phyloP scores from a whole-genome alignment of 2,329 filamentous ascomycete species.

The Orbilia brochopaga region DNA sequence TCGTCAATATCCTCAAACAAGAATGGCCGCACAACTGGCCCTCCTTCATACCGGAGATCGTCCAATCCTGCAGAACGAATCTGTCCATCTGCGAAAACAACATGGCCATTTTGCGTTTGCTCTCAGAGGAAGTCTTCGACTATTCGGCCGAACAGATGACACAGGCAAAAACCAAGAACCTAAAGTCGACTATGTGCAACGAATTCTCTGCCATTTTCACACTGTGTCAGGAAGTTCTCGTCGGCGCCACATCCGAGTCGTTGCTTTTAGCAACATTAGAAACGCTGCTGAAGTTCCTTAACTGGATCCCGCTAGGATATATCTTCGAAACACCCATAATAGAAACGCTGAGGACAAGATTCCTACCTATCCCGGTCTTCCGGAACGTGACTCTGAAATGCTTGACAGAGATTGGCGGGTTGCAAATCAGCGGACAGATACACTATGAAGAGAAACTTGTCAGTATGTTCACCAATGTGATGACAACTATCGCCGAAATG shows the following conservation, averaged over 20 bases:
- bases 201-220: conserved; percentile 99
- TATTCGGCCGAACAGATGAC: conserved; percentile 99
- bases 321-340: conserved; percentile 98
- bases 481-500: conserved; percentile 90
- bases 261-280: conserved; percentile 96
- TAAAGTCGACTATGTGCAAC: conserved; percentile 98
- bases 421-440: conserved; percentile 78
- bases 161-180: conserved; percentile 91
- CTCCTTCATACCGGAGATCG: conserved; percentile 99
- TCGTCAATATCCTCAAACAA: conserved; percentile 97
- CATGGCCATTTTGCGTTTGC: conserved; percentile 93
- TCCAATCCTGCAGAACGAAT: conserved; percentile 91
- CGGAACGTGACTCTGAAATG: conserved; percentile 96
- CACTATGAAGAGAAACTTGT: conserved; percentile 94
- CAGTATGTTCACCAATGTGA: conserved; percentile 96
- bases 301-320: conserved; percentile 98
- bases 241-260: conserved; percentile 83
- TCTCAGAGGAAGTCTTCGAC: conserved; percentile 98
- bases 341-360: conserved; percentile 88
- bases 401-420: conserved; percentile 91
- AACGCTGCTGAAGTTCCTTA: conserved; percentile 92
- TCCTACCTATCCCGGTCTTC: conserved; percentile 91
- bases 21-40: conserved; percentile 99
- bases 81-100: conserved; percentile 99
- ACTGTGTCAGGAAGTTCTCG: conserved; percentile 92